These are phyloP conservation scores for Ascochyta viciae-villosae DNA, from an alignment of 2,329 filamentous ascomycete genomes.

Conservation along the genomic window DNA sequence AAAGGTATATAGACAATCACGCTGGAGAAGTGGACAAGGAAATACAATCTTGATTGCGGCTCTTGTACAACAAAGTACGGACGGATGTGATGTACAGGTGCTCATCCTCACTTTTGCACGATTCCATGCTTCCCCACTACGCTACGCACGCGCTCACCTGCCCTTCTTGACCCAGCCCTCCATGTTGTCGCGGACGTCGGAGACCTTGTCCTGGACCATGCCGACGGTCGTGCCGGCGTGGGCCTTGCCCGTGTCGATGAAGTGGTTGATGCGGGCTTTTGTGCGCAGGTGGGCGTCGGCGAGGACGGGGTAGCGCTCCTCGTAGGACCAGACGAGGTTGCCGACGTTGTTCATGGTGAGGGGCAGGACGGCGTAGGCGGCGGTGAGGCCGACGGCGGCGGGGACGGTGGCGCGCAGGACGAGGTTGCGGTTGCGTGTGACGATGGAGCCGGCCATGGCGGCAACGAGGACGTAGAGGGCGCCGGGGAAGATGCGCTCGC, in stretches of 20 bases:
- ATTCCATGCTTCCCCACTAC: too few relatives aligned
- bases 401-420: constrained; percentile 80
- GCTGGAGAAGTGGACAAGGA: too few relatives aligned
- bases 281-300: constrained; percentile 80
- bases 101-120: constrained; percentile 2
- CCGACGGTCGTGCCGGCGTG: constrained; percentile 74
- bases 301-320: constrained; percentile 84
- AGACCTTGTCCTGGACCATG: constrained; percentile 83
- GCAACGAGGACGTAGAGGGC: constrained; percentile 91
- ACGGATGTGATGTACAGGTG: constrained; percentile 12
- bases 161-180: constrained; percentile 94
- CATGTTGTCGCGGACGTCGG: constrained; percentile 74
- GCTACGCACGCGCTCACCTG: constrained; percentile 60
- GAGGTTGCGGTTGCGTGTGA: constrained; percentile 86
- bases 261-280: constrained; percentile 71
- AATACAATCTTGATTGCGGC: constrained; percentile 6
- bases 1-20: not conserved
- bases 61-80: not conserved
- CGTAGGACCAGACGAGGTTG: constrained; percentile 88
- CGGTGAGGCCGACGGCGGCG: constrained; percentile 78
- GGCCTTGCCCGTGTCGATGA: constrained; percentile 75
- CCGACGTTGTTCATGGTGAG: constrained; percentile 89
- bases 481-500: constrained; percentile 89
- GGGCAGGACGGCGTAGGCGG: constrained; percentile 84
- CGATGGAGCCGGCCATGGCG: constrained; percentile 92